Percentiles rank a stretch among this genome's conserved stretches.
Evolutionary conservation across 208 protist genomes (phyloP).

Genomic region (Leishmania amazonensis): DNA sequence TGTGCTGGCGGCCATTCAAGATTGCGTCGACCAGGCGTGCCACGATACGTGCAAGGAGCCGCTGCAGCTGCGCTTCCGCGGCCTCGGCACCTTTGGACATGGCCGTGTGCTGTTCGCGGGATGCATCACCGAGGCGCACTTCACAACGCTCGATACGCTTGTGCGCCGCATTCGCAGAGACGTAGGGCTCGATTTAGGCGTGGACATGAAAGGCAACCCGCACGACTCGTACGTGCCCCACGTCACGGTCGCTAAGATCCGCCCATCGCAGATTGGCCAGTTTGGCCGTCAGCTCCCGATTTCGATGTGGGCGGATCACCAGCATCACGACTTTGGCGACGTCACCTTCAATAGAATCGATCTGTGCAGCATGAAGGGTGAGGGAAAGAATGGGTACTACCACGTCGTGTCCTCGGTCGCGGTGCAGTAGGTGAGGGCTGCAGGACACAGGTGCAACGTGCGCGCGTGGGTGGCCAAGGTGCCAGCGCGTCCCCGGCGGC

Average conservation of each 20-base stretch:
- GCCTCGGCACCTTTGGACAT: conserved; percentile 78
- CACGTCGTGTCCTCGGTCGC: conserved; percentile 41
- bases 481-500: neutral
- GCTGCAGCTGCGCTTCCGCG: conserved; percentile 76
- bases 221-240: conserved; percentile 91
- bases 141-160: conserved; percentile 54
- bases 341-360: conserved; percentile 74
- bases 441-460: neutral
- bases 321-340: conserved; percentile 88
- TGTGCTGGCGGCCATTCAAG: conserved; percentile 36
- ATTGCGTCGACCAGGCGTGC: conserved; percentile 50
- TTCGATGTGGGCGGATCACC: conserved; percentile 63
- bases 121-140: conserved; percentile 64
- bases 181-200: conserved; percentile 50
- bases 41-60: conserved; percentile 40
- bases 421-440: conserved; percentile 5
- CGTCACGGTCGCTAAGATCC: conserved; percentile 86
- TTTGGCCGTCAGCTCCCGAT: conserved; percentile 66
- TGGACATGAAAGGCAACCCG: conserved; percentile 89
- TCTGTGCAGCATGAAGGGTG: conserved; percentile 75
- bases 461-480: neutral
- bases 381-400: conserved; percentile 69
- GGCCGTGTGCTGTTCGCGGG: conserved; percentile 83
- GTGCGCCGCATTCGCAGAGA: conserved; percentile 58
- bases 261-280: conserved; percentile 39